A percentile compares a stretch with the other conserved stretches of the same genome.
Evolutionary conservation across 768 basidiomycete species (phyloP).

Genomic region (Imleria badia): DNA sequence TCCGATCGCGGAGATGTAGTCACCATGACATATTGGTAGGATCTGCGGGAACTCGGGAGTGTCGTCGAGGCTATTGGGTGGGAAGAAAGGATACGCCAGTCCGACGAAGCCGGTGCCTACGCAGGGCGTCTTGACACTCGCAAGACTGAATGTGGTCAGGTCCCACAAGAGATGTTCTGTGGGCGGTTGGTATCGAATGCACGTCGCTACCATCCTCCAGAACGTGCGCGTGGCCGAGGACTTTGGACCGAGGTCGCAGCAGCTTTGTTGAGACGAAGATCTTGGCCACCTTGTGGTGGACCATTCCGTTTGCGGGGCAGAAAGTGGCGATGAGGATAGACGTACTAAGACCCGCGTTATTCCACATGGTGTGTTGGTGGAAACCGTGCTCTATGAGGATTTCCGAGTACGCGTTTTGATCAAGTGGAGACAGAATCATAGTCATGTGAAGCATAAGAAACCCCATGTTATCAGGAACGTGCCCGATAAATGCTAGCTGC

Average conservation of each 20-base stretch:
- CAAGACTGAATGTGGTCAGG: slow-evolving; percentile 25
- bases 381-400: neutral
- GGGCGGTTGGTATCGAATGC: slow-evolving; percentile 25
- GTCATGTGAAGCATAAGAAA: slow-evolving; percentile 16
- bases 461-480: neutral
- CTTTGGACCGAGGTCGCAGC: slow-evolving; percentile 26
- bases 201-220: slow-evolving; percentile 26
- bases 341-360: slow-evolving; percentile 28
- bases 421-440: slow-evolving; percentile 18
- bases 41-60: slow-evolving; percentile 17
- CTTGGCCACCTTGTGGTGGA: slow-evolving; percentile 26
- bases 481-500: no score
- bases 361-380: slow-evolving; percentile 20
- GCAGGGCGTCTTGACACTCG: slow-evolving; percentile 19
- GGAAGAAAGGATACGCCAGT: slow-evolving; percentile 8
- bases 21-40: slow-evolving; percentile 17
- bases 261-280: slow-evolving; percentile 27
- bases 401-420: slow-evolving; percentile 17
- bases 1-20: neutral
- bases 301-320: slow-evolving; percentile 29
- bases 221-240: slow-evolving; percentile 21
- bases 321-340: slow-evolving; percentile 22
- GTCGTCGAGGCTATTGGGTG: slow-evolving; percentile 11
- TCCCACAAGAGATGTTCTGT: slow-evolving; percentile 19
- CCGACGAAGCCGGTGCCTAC: slow-evolving; percentile 27